Base-by-base conservation (phyloP, 2,329 filamentous ascomycete species). In the Aspergillus japonicus region DNA sequence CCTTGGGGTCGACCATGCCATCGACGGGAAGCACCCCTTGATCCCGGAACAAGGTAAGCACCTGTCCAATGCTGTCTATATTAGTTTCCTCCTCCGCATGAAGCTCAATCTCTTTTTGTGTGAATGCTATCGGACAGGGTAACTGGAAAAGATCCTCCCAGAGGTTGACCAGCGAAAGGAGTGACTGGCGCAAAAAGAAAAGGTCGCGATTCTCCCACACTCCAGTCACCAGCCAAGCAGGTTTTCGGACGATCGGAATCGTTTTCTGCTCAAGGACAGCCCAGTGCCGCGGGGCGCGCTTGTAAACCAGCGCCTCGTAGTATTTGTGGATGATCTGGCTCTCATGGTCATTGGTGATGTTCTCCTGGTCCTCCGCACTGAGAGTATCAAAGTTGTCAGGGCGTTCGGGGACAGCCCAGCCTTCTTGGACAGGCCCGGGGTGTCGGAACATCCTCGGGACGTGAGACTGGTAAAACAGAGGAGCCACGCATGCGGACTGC, bases 241-340 rank as follows among this genome's bases (percentile, higher is more conserved):
- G 74, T 50, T 73, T 74, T 8, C 67, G 66, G 10, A 69, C 42
- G 11, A 66, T 62, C 3, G 64, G 58, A 23, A 71, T 54, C 47
- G 26, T 50, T 3, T 26, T 35, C 50, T 68, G 60, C 48, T 67
- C 35, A 19, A 75, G 64, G 23, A 69, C 64, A 8, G 60, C 62
- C 71, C 68, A 75, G 58, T 73, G 71, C 7, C 21, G 54, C 54
- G 71, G 69, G 4, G 68, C 66, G 10, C 67, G 66, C 39, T 70
- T 73, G 49, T 50, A 66, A 0, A 74, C 69, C 57, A 69, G 68
- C 16, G 69, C 67, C 54, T 74, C 68, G 57, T 75, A 74, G 63
- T 70, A 75, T 66, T 75, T 75, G 47, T 75, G 72, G 0, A 73
- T 57, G 0, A 54, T 73, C 57, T 75, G 68, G 31, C 66, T 74